Base-by-base conservation (phyloP, 1,284 basidiomycete genomes). In the Caloboletus firmus region DNA sequence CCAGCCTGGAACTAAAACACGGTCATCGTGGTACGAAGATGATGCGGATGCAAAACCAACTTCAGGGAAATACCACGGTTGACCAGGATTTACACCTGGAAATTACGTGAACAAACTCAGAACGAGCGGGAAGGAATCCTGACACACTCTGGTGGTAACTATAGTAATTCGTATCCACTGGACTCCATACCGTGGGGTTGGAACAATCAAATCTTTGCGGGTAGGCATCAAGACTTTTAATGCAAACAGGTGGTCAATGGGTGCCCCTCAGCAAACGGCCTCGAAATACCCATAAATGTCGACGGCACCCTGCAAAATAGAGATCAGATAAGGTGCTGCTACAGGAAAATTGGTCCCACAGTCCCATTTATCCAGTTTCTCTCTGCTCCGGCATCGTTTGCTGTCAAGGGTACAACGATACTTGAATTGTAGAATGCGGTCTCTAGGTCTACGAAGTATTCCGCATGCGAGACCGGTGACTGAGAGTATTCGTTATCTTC, bases 401-500 rank as follows among this genome's bases (percentile, higher is more conserved):
- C 88, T 0, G 86, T 89, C 51, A 90, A 71, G 36, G 87, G 87
- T 24, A 90, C 80, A 20, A 84, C 84, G 34, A 91, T 82, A 11
- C 74, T 74, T 3, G 80, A 80, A 22, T 75, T 65, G 35, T 73
- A 77, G 63, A 85, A 89, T 15, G 75, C 78, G 8, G 68, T 71
- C 65, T 86, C 78, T 2, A 91, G 75, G 48, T 89, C 78, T 2
- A 69, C 77, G 57, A 90, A 91, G 64, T 91, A 91, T 57, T 82
- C 80, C 1, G 80, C 84, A 45, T 78, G 75, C 4, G 72, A 62
- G 5, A 64, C 49, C 39, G 76, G 68, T 24, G 55, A 65, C 59
- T 89, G 85, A 5, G 76, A 76, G 62, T 85, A 92, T 68, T 93
- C 91, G 52, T 93, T 93, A 63, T 93, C 91, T 83, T 31, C 4